Evolutionary conservation across 331 rosid species (phyloP).

Genomic region (Malus hybrid): DNA sequence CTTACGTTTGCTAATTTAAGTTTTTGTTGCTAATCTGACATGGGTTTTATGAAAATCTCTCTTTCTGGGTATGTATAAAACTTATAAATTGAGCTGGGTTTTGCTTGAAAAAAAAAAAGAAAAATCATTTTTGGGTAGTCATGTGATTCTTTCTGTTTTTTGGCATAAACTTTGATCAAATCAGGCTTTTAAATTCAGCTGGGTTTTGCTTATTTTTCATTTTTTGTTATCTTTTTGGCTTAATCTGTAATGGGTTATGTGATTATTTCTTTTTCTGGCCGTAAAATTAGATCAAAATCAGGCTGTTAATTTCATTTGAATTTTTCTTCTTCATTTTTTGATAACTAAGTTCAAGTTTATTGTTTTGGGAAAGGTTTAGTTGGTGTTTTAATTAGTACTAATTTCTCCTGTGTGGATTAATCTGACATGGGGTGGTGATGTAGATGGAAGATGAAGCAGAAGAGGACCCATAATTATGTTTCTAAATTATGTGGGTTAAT

Average conservation of each 20-base stretch:
- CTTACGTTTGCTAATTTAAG: neutral
- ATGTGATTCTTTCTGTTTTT: too few relatives aligned
- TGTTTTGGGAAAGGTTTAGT: neutral
- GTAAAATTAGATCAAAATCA: neutral
- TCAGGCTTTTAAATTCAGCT: neutral
- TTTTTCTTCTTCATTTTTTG: neutral
- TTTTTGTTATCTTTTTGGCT: neutral
- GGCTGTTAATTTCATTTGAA: neutral
- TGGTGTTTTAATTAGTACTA: neutral
- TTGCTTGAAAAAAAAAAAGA: neutral
- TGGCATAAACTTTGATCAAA: too few relatives aligned
- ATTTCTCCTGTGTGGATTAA: neutral
- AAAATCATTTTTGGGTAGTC: too few relatives aligned
- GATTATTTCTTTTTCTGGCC: neutral
- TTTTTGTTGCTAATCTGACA: neutral
- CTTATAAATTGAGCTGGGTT: constrained; percentile 7
- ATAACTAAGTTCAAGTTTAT: neutral
- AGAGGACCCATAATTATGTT: constrained; percentile 22
- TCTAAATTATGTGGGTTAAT: constrained; percentile 9
- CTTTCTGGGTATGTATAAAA: constrained; percentile 1
- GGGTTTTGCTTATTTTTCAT: constrained; percentile 1
- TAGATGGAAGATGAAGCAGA: constrained; percentile 60
- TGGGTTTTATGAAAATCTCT: neutral
- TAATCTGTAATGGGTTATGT: neutral
- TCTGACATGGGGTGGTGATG: constrained; percentile 16